Base-by-base conservation (phyloP, 2,329 filamentous ascomycete genomes). In the Aspergillus arachidicola region DNA sequence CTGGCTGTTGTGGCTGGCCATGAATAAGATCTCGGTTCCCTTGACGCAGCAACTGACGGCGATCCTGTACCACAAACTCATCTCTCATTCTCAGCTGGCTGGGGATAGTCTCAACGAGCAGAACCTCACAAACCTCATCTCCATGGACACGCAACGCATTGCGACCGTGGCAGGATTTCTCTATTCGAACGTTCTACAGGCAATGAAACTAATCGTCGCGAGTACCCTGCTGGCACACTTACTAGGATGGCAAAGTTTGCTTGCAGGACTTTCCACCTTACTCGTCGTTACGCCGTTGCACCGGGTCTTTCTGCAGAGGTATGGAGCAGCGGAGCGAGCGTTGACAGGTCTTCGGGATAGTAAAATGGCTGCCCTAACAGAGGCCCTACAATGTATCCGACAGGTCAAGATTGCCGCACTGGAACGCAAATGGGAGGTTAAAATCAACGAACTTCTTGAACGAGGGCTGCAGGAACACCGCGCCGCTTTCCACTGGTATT, bases 321-420 rank as follows among this genome's bases (percentile, higher is more conserved):
- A 92, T 71, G 81, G 88, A 0, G 81, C 79, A 26, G 85, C 88
- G 5, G 89, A 93, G 70, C 89, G 90, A 60, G 80, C 83, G 57
- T 76, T 94, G 57, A 94, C 94, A 91, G 91, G 90, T 72, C 83
- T 89, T 32, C 84, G 91, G 51, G 92, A 94, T 74, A 83, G 87
- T 60, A 94, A 94, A 76, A 84, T 93, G 78, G 89, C 85, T 0
- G 85, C 93, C 16, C 85, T 95, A 34, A 91, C 91, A 1, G 91
- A 95, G 75, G 90, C 89, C 0, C 79, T 95, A 1, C 86, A 91
- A 69, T 91, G 91, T 9, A 94, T 94, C 66, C 86, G 91, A 1
- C 92, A 95, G 75, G 92, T 95, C 79, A 95, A 95, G 72, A 93
- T 94, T 69, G 91, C 91, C 0, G 91, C 91, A 1, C 78, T 93